Evolutionary conservation across 2,329 filamentous ascomycete species (phyloP).

Genomic region (Blastomyces parvus): DNA sequence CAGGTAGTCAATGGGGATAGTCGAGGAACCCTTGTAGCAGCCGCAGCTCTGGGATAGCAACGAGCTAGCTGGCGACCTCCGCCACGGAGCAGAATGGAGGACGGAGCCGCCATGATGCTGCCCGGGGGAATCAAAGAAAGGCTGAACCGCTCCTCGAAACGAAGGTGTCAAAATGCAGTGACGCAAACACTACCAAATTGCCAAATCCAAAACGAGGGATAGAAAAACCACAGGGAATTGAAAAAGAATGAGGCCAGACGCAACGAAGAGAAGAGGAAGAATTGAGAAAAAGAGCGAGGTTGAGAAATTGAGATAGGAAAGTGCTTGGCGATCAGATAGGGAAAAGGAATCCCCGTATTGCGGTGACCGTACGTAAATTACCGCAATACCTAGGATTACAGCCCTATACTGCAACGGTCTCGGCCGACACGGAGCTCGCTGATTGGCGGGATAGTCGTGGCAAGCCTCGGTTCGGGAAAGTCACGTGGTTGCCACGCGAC

Average conservation of each 20-base stretch:
- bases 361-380: constrained; percentile 3
- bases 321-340: neutral
- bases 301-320: neutral
- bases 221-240: neutral
- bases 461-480: constrained; percentile 3
- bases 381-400: neutral
- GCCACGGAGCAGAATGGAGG: constrained; percentile 14
- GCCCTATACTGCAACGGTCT: constrained; percentile 3
- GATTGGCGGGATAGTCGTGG: constrained; percentile 8
- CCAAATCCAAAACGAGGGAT: constrained; percentile 1
- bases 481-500: neutral
- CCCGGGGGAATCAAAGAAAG: neutral
- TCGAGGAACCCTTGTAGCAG: constrained; percentile 8
- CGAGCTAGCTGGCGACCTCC: constrained; percentile 13
- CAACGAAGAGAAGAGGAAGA: neutral
- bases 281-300: neutral
- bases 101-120: constrained; percentile 15
- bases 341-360: neutral
- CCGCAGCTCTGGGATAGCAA: constrained; percentile 4
- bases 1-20: constrained; percentile 25
- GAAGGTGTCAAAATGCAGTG: neutral
- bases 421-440: constrained; percentile 7
- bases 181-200: neutral
- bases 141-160: neutral
- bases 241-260: neutral